Evolutionary conservation across 805 yeast genomes (phyloP), one percentile per base, ranked within the genome.

Genomic region (Scheffersomyces ergatensis): DNA sequence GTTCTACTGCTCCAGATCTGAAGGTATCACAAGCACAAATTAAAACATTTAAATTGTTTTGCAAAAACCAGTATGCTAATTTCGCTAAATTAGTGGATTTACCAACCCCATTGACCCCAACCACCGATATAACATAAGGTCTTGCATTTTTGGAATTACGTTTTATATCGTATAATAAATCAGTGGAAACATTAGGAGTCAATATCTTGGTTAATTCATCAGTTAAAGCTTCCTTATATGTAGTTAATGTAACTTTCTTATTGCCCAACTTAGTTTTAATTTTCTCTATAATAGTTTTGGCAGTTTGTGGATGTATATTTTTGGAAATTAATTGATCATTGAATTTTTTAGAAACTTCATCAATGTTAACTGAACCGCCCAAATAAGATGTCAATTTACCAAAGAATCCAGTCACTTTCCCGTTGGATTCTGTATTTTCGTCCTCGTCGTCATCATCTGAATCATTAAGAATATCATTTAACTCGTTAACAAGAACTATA

Each of bases 1-100:
- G 99, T 61, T 92, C 98, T n/a, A 92, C 97, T 0, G 99, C 99
- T 38, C 99, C 99, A 0, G 97, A 88, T 63, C 99, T 77, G 67
- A 92, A 92, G 0, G 99, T 93, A 67, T 92, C 99, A 67, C 98
- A 92, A 0, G 99, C 99, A 17, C 96, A 95, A 53, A 92, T 85
- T 38, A 92, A 72, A 1, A 92, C 96, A 49, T 78, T 80, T 60
- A 87, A 74, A 56, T 92, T 82, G 62, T 93, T 92, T 57, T 93
- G 97, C 42, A 92, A 66, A 38, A 92, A 73, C 99, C 99, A 92
- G 61, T 87, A 92, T 2, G 97, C 98, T 38, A 92, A 67, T 62
- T 92, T 92, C 19, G 98, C 93, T 46, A 92, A 70, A 56, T 92
- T 93, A 2, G 99, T 92, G 0, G 98, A 92, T 62, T 92, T 92